Conservation (phyloP, 495 filamentous ascomycete species). For the Elaphomyces granulatus region DNA sequence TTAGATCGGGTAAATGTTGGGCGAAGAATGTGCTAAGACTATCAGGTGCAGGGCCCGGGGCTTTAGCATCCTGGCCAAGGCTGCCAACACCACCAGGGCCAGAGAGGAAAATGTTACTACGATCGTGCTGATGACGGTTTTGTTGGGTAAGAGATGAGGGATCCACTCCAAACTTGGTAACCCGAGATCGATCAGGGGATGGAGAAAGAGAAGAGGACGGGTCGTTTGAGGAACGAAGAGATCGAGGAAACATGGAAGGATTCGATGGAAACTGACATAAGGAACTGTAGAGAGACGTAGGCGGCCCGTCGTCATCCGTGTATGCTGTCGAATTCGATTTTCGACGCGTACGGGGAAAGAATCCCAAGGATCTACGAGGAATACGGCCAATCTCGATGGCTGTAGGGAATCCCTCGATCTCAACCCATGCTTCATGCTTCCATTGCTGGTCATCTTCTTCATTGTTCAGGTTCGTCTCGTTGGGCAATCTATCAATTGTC, state of each 20-base stretch:
- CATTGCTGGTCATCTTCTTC: conserved; percentile 43
- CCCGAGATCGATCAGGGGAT: conserved; percentile 7
- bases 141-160: conserved; percentile 12
- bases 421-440: conserved; percentile 79
- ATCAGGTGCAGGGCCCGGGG: conserved; percentile 68
- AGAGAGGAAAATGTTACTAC: conserved; percentile 38
- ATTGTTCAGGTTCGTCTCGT: conserved; percentile 17
- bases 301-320: conserved; percentile 27
- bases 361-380: conserved; percentile 65
- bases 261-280: conserved; percentile 18
- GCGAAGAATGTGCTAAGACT: conserved; percentile 65
- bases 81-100: conserved; percentile 79
- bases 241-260: conserved; percentile 12
- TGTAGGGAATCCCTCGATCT: conserved; percentile 50
- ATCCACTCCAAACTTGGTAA: not conserved
- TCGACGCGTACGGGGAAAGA: conserved; percentile 81
- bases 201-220: conserved; percentile 15
- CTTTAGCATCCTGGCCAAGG: conserved; percentile 48
- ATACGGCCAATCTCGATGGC: conserved; percentile 81
- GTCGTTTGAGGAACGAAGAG: conserved; percentile 6
- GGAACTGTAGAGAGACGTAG: conserved; percentile 21
- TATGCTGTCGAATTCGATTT: conserved; percentile 47
- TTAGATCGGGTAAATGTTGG: conserved; percentile 58
- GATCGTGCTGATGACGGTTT: conserved; percentile 25
- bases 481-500: conserved; percentile 8